Percentiles rank a stretch among this genome's conserved stretches.
phyloP scores from a whole-genome alignment of 306 rosid genomes.

The Vigna nakashimae region DNA sequence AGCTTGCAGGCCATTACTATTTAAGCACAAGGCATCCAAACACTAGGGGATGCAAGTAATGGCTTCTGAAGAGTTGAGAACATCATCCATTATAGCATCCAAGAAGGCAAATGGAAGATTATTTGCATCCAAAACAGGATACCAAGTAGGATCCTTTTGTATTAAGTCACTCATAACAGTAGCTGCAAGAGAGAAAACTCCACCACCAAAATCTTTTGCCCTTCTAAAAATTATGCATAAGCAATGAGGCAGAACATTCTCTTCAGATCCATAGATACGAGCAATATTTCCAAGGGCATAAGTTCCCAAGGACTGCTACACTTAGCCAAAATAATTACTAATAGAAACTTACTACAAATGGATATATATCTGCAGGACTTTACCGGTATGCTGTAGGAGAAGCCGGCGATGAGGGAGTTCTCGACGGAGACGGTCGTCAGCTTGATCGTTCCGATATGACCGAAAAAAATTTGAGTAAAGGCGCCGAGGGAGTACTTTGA shows the following conservation, averaged over 20 bases:
- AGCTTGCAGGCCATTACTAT: slow-evolving; percentile 85
- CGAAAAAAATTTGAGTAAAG: no score
- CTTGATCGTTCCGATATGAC: no score
- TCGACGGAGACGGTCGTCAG: no score
- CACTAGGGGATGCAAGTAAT: slow-evolving; percentile 96
- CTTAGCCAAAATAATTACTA: no score
- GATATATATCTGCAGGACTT: no score
- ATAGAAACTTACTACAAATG: no score
- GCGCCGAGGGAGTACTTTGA: no score
- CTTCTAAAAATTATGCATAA: slow-evolving; percentile 81
- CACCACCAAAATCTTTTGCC: slow-evolving; percentile 96
- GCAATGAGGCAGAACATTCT: slow-evolving; percentile 83
- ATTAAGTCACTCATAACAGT: slow-evolving; percentile 96
- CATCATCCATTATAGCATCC: slow-evolving; percentile 95
- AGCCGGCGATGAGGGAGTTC: no score
- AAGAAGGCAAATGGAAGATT: slow-evolving; percentile 94
- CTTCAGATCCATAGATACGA: slow-evolving; percentile 87
- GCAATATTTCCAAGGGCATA: slow-evolving; percentile 94
- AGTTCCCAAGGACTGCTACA: slow-evolving; percentile 64
- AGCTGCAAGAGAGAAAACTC: slow-evolving; percentile 95
- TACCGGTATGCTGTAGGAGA: no score
- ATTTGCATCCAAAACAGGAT: slow-evolving; percentile 81
- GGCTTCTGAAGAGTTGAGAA: slow-evolving; percentile 92
- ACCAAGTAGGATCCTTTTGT: slow-evolving; percentile 98
- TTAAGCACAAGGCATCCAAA: slow-evolving; percentile 91